These are phyloP conservation scores for Graphilbum fragrans DNA, from an alignment of 2,329 filamentous ascomycete species.

Conservation along the genomic window DNA sequence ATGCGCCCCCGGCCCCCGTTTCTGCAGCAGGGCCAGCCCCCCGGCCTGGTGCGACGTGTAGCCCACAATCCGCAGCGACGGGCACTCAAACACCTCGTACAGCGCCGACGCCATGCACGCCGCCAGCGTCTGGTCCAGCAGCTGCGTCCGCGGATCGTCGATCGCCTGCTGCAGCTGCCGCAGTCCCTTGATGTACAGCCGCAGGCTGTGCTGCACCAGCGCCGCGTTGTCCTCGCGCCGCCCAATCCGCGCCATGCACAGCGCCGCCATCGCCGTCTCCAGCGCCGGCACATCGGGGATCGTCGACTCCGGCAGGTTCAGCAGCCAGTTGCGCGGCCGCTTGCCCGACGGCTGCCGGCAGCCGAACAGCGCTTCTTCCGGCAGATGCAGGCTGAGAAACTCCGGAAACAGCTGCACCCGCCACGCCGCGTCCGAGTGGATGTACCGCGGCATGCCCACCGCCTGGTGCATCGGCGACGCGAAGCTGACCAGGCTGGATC, in stretches of 20 bases:
- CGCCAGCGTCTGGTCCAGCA: slow-evolving; percentile 10
- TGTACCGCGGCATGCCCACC: too few relatives aligned
- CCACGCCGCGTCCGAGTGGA: slow-evolving; percentile 4
- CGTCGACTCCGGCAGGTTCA: slow-evolving; percentile 4
- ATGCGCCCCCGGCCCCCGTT: slow-evolving; percentile 11
- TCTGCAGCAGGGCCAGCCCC: slow-evolving; percentile 10
- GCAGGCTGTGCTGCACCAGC: slow-evolving; percentile 9
- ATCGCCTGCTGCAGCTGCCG: slow-evolving; percentile 8
- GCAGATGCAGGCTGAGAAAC: slow-evolving; percentile 8
- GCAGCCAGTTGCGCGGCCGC: slow-evolving; percentile 9
- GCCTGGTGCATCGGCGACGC: too few relatives aligned
- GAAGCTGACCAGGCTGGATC: too few relatives aligned
- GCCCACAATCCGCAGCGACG: slow-evolving; percentile 3
- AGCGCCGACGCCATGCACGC: slow-evolving; percentile 11
- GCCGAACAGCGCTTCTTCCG: slow-evolving; percentile 2
- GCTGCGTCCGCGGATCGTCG: slow-evolving; percentile 1
- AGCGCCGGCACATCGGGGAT: slow-evolving; percentile 4
- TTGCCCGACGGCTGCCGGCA: neutral
- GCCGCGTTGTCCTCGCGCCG: slow-evolving; percentile 2
- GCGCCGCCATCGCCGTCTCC: slow-evolving; percentile 6
- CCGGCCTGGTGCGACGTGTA: slow-evolving; percentile 12
- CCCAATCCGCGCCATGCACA: slow-evolving; percentile 10
- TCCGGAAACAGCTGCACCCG: slow-evolving; percentile 10
- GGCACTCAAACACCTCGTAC: slow-evolving; percentile 14
- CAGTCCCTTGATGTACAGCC: slow-evolving; percentile 8